Base-by-base conservation (phyloP, 768 basidiomycete species). In the Pholiota conissans region DNA sequence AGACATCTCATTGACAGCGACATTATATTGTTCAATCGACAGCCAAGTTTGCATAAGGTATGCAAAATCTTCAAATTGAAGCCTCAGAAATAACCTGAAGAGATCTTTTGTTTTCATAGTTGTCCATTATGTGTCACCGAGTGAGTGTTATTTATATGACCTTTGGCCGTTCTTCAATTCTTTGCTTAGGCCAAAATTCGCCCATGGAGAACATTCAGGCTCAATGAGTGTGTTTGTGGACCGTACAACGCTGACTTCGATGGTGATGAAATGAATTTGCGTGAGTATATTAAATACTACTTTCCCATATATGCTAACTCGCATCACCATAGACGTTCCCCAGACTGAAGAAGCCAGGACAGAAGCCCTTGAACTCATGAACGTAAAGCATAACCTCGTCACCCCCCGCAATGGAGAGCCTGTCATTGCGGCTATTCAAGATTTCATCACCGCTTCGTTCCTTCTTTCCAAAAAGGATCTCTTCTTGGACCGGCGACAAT, bases 221-320 rank as follows among this genome's bases (percentile, higher is more conserved):
- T 99, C 55, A 99, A 99, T 68, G 97, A 99, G 71, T 99, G 97
- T 84, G 97, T 98, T 8, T 99, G 97, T 74, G 95, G 93, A 47
- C 97, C 97, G 7, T 98, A 98, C 75, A 98, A 98, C 68, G 97
- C 97, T 49, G 97, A 99, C 79, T 99, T 99, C 63, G 97, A 99
- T 70, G 97, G 97, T 60, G 97, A 99, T 70, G 97, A 99, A 72
- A 99, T 99, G 97, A 99, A 99, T 74, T 77, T 99, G 66, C 97
- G 96, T 95, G 67, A 66, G 92, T 69, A 7, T 28, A 46, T 29
- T 24, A 16, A 47, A 3, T 14, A 7, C 16, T 18, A 20, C 20
- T 3, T 13, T 22, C 22, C 34, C 14, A 22, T 3, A 9, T 18
- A 2, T 37, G 54, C 27, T 26, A 51, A 16, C 22, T 28, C 34